Percentiles rank a stretch among this genome's conserved stretches.
Evolutionary conservation across 2,329 filamentous ascomycete species (phyloP).

Genomic region (Acrodontium crateriforme): DNA sequence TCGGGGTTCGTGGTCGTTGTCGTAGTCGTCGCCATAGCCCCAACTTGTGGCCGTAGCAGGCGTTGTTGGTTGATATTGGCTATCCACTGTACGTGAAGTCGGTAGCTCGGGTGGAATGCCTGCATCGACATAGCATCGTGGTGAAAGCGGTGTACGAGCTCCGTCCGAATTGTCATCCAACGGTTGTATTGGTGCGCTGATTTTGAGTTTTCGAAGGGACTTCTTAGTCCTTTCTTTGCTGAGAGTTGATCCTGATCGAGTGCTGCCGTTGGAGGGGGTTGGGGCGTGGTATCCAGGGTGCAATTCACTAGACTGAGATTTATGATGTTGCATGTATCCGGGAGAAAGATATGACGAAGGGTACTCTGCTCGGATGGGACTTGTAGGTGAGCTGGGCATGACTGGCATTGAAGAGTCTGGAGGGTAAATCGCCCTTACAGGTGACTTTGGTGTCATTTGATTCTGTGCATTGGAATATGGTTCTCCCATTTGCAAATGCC

Average conservation of each 20-base stretch:
- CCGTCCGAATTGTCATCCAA: constrained; percentile 31
- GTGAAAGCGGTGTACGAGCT: constrained; percentile 40
- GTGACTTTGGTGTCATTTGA: constrained; percentile 22
- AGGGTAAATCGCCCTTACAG: constrained; percentile 35
- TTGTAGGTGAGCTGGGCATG: constrained; percentile 11
- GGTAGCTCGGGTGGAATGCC: constrained; percentile 42
- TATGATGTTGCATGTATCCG: not conserved
- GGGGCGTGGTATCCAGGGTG: not conserved
- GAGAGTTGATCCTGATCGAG: constrained; percentile 12
- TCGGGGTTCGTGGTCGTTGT: constrained; percentile 3
- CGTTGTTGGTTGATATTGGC: constrained; percentile 16
- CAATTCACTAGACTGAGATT: not conserved
- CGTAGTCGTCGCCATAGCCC: constrained; percentile 7
- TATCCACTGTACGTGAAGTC: constrained; percentile 14
- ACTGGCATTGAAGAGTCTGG: constrained; percentile 18
- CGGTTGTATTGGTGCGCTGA: constrained; percentile 40
- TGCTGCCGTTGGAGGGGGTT: constrained; percentile 6
- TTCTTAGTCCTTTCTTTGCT: constrained; percentile 15
- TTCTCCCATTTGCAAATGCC: constrained; percentile 12
- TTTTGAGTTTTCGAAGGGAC: constrained; percentile 41
- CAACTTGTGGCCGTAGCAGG: constrained; percentile 17
- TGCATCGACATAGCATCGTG: constrained; percentile 39
- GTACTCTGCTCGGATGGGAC: constrained; percentile 16
- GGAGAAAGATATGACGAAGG: constrained; percentile 8
- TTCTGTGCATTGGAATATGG: constrained; percentile 22